Evolutionary conservation across 371 early-diverging fungal species (phyloP).

Genomic region (Actinomortierella ambigua): DNA sequence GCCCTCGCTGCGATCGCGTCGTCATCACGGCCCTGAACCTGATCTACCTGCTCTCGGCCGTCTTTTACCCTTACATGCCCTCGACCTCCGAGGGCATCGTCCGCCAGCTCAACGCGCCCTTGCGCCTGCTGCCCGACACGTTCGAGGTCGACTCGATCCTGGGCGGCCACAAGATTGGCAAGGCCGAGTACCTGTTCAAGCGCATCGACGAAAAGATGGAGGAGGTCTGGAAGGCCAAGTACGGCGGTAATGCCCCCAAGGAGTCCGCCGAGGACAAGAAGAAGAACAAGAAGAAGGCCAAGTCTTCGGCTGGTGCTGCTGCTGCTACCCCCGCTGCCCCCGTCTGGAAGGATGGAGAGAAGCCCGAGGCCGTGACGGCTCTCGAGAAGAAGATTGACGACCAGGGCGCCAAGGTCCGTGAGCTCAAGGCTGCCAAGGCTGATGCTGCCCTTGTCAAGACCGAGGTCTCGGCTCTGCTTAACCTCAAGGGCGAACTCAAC

Average conservation of each 20-base stretch:
- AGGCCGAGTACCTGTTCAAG: conserved; percentile 90
- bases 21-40: conserved; percentile 85
- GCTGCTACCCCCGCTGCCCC: conserved; percentile 42
- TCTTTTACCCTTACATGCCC: conserved; percentile 97
- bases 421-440: conserved; percentile 58
- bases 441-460: conserved; percentile 43
- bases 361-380: conserved; percentile 48
- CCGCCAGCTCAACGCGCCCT: conserved; percentile 81
- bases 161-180: conserved; percentile 85
- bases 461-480: conserved; percentile 50
- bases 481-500: conserved; percentile 51
- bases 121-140: conserved; percentile 74
- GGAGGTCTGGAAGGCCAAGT: conserved; percentile 68
- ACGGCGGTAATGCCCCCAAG: conserved; percentile 62
- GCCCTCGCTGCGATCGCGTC: conserved; percentile 86
- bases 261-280: conserved; percentile 46
- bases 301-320: conserved; percentile 12
- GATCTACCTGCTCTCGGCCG: conserved; percentile 84
- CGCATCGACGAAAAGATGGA: conserved; percentile 85
- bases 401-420: conserved; percentile 58
- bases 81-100: conserved; percentile 78
- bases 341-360: conserved; percentile 49
- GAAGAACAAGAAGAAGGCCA: conserved; percentile 49
- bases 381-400: conserved; percentile 57
- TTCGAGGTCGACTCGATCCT: conserved; percentile 71